Base-by-base conservation (phyloP, 345 rosid genomes). In the Citrus glauca region DNA sequence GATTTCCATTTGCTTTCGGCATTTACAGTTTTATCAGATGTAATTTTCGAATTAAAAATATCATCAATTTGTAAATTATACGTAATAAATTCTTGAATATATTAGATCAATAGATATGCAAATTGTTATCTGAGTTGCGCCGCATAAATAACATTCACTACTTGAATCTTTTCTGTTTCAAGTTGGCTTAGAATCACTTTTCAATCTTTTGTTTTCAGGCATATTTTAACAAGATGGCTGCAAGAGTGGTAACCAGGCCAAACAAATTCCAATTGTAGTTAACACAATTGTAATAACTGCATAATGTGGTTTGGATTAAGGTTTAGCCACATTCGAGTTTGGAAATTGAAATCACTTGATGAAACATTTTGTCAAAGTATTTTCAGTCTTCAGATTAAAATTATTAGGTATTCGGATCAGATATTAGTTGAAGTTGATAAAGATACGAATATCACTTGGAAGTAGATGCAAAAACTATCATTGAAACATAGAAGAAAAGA, bases 191-290 rank as follows among this genome's bases (percentile, higher is more conserved):
- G 6, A 24, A 17, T 9, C 32, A 24, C 22, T 4, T 53, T 61
- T 7, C 5, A n/a, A 30, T 30, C 22, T 38, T 10, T 38, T 8
- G 63, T 1, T 81, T 81, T 74, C 86, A 45, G 50, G 16, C 14
- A 45, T 11, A 11, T 45, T 45, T 45, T 11, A 45, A 2, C 48
- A 78, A 59, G 76, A 81, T 77, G 78, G 69, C 59, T 35, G 77
- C 81, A 74, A 78, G 30, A 76, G 40, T 66, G 78, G 48, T 25
- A 73, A 78, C 63, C 82, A 81, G 77, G 27, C 35, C 42, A 70
- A 75, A 60, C 40, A 33, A 28, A 76, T 68, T 28, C 9, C 75
- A 63, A 20, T 78, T 81, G 83, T 83, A 78, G 77, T 75, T 72
- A 64, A 59, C 62, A 69, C 38, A 45, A 45, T 16, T 78, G 66